Conservation (phyloP, 192 early-diverging fungal species). For the Gorgonomyces haynaldii region DNA sequence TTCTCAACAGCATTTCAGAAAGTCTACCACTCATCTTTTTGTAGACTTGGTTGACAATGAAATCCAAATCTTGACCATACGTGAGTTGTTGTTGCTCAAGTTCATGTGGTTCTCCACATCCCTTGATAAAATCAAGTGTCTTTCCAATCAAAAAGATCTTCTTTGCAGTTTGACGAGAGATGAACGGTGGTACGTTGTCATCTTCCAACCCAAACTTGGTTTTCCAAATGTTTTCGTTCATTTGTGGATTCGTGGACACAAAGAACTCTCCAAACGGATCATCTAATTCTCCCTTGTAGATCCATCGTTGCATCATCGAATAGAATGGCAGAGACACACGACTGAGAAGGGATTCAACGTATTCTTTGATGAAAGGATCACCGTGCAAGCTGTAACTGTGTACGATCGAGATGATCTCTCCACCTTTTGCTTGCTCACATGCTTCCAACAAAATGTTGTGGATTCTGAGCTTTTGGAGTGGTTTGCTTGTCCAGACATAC, state of each 20-base stretch:
- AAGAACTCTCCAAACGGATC: conserved; percentile 93
- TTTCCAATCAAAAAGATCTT: conserved; percentile 84
- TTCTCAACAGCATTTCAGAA: conserved; percentile 62
- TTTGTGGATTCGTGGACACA: conserved; percentile 35
- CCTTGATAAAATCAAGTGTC: conserved; percentile 66
- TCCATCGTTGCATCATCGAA: conserved; percentile 79
- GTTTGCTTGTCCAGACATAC: conserved; percentile 73
- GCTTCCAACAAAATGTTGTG: conserved; percentile 59
- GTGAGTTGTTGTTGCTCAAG: conserved; percentile 22
- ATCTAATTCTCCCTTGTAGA: conserved; percentile 85
- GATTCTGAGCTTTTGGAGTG: conserved; percentile 61
- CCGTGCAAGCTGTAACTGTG: conserved; percentile 81
- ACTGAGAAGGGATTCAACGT: not conserved
- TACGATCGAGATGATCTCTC: conserved; percentile 59
- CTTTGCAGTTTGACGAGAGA: conserved; percentile 59
- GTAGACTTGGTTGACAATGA: conserved; percentile 62
- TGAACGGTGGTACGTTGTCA: conserved; percentile 82
- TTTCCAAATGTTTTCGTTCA: conserved; percentile 71
- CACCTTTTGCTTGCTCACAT: conserved; percentile 53
- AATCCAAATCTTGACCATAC: conserved; percentile 64
- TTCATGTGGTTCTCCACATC: not conserved
- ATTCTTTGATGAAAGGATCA: conserved; percentile 74
- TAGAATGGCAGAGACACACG: conserved; percentile 80
- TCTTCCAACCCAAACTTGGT: conserved; percentile 59
- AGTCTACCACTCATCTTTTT: conserved; percentile 60